Conservation (phyloP, 2,329 filamentous ascomycete species). For the Exophiala sideris region DNA sequence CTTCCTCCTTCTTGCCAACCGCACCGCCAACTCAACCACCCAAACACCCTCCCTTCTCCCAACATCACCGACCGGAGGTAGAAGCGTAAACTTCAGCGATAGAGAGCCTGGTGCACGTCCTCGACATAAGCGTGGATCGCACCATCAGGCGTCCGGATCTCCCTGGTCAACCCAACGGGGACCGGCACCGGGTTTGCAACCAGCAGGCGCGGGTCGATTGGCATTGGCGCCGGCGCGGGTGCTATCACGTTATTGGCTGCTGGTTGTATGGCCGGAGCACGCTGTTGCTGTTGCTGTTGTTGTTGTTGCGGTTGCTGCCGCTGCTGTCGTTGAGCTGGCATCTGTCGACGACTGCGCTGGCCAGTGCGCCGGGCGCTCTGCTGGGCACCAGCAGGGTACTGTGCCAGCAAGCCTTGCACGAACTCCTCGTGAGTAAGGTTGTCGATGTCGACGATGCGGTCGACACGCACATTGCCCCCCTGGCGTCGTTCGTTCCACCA, state of each 20-base stretch:
- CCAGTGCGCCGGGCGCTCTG: background rate
- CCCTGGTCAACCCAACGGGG: no score
- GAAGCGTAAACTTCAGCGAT: no score
- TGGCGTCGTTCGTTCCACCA: slow-evolving; percentile 8
- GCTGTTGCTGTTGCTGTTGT: background rate
- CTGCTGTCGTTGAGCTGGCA: background rate
- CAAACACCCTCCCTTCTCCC: no score
- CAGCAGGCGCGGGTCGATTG: background rate
- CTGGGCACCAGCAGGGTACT: background rate
- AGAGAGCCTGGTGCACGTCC: no score
- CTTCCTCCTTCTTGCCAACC: no score
- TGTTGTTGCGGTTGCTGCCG: background rate
- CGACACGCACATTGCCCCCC: background rate
- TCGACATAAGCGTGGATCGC: no score
- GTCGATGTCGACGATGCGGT: slow-evolving; percentile 8
- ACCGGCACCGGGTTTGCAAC: background rate
- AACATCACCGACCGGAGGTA: no score
- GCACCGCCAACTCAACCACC: no score
- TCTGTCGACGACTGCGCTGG: background rate
- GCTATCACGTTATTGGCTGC: background rate
- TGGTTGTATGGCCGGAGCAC: background rate
- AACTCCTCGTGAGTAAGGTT: slow-evolving; percentile 11
- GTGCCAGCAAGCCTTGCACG: background rate
- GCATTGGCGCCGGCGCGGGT: background rate
- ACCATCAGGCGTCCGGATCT: no score